phyloP scores from a whole-genome alignment of 176 grass and related monocot species.

The Lolium perenne region DNA sequence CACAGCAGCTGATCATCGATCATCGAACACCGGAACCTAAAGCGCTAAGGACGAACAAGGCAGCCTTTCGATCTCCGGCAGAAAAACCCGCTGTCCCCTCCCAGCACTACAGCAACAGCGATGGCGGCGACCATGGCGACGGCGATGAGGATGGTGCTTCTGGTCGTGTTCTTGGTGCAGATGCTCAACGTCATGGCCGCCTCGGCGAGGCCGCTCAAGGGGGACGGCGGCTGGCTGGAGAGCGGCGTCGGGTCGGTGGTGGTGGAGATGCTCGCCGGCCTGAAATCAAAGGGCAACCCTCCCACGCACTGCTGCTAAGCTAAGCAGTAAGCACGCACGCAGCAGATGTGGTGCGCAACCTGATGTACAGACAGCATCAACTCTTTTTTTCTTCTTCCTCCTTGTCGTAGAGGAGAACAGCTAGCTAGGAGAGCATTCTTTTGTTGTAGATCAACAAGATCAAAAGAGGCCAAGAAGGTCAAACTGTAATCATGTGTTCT shows the following conservation, averaged over 20 bases:
- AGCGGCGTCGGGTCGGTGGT: slow-evolving; percentile 30
- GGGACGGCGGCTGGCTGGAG: slow-evolving; percentile 9
- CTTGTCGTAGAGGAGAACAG: background rate
- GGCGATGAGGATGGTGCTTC: slow-evolving; percentile 8
- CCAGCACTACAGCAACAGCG: background rate
- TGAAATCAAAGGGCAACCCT: slow-evolving; percentile 8
- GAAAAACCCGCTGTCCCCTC: background rate
- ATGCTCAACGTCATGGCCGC: too few species aligned
- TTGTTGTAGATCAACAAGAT: background rate
- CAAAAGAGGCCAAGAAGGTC: too few species aligned
- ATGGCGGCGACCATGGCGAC: background rate
- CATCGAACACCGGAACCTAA: background rate
- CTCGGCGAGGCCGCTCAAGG: background rate
- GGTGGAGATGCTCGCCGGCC: slow-evolving; percentile 20
- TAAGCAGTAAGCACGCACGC: background rate
- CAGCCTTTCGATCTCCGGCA: too few species aligned
- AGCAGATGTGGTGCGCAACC: too few species aligned
- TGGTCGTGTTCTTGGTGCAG: slow-evolving; percentile 36
- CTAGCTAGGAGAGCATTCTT: slow-evolving; percentile 12
- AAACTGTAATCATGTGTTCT: background rate
- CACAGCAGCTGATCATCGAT: background rate
- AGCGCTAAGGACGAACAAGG: background rate
- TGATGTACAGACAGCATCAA: background rate
- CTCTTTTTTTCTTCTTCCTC: background rate
- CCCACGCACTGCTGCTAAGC: slow-evolving; percentile 43